A percentile compares a stretch with the other conserved stretches of the same genome.
Conservation (phyloP, 208 protist genomes). For the Leishmania guyanensis region DNA sequence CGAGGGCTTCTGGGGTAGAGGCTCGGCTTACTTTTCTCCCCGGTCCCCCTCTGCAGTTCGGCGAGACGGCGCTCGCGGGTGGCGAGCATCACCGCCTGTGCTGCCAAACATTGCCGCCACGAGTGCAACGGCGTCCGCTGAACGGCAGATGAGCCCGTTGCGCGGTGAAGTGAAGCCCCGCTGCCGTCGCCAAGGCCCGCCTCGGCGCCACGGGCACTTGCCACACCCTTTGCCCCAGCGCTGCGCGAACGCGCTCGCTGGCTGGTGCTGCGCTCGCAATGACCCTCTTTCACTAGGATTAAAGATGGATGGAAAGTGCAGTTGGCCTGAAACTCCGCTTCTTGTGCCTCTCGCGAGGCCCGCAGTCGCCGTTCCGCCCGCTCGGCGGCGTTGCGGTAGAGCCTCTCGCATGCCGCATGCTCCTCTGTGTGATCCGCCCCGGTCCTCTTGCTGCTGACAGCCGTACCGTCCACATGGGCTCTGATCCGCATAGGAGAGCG, state of each 20-base stretch:
- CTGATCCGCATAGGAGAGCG: not conserved
- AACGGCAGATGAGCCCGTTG: not conserved
- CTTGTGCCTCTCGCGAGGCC: slow-evolving; percentile 16
- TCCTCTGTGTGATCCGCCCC: not conserved
- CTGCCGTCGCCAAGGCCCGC: not conserved
- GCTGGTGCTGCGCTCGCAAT: slow-evolving; percentile 1
- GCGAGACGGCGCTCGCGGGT: slow-evolving; percentile 4
- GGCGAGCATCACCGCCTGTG: slow-evolving; percentile 11
- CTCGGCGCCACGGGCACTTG: not conserved
- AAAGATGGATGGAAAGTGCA: slow-evolving; percentile 33
- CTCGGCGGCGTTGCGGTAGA: slow-evolving; percentile 25
- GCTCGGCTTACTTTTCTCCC: slow-evolving; percentile 15
- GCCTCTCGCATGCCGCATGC: slow-evolving; percentile 21
- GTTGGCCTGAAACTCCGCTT: slow-evolving; percentile 12
- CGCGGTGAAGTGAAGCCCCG: slow-evolving; percentile 7
- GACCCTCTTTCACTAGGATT: not conserved
- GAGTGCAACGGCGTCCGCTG: slow-evolving; percentile 6
- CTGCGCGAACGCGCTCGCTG: not conserved
- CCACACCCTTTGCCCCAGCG: not conserved
- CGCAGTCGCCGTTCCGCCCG: slow-evolving; percentile 20
- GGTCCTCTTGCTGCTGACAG: not conserved
- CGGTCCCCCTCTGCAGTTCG: slow-evolving; percentile 28
- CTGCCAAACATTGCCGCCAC: slow-evolving; percentile 9
- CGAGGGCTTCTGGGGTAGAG: slow-evolving; percentile 14
- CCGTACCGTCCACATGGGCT: not conserved